A percentile compares a stretch with the other conserved stretches of the same genome.
Conservation (phyloP, 2,329 filamentous ascomycete species). For the Emergomyces orientalis region DNA sequence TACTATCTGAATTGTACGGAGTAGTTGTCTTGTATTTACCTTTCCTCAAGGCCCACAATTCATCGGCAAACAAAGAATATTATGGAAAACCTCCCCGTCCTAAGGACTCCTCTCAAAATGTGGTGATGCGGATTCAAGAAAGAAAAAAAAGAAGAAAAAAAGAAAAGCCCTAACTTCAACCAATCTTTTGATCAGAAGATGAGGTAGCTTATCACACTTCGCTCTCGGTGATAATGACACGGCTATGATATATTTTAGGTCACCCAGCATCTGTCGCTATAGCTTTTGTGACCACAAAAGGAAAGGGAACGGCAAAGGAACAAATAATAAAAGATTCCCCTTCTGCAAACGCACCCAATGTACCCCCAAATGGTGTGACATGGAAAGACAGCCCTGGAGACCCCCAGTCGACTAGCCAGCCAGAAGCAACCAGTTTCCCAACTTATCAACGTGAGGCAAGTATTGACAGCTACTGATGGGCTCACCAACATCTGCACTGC, state of each 20-base stretch:
- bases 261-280: not conserved
- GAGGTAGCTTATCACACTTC: not conserved
- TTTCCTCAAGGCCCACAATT: too few relatives aligned
- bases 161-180: not conserved
- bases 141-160: not conserved
- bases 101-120: too few relatives aligned
- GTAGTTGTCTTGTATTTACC: too few relatives aligned
- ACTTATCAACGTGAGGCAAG: not conserved
- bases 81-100: too few relatives aligned
- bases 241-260: not conserved
- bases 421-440: not conserved
- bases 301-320: not conserved
- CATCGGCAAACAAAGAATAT: too few relatives aligned
- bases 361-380: not conserved
- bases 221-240: not conserved
- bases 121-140: too few relatives aligned
- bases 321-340: not conserved
- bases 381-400: too few relatives aligned
- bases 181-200: not conserved
- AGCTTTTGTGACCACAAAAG: not conserved
- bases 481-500: not conserved
- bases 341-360: not conserved
- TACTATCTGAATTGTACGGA: too few relatives aligned
- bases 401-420: not conserved
- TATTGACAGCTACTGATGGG: not conserved